phyloP scores from a whole-genome alignment of 345 rosid species.

The Cardiospermum halicacabum region DNA sequence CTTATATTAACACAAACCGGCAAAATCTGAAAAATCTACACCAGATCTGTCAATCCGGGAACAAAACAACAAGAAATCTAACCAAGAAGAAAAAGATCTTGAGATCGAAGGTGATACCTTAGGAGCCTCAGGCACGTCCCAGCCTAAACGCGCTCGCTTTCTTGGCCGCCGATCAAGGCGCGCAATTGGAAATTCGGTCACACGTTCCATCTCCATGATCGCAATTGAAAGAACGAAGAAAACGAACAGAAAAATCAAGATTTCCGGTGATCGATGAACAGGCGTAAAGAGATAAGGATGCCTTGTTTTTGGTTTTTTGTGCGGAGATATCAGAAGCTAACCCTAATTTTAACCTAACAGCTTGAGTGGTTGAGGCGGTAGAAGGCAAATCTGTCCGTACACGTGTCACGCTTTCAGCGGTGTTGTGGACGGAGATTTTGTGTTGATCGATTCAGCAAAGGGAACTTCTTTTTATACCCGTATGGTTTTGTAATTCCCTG shows the following conservation, averaged over 20 bases:
- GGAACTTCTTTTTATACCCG: neutral
- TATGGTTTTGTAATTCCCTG: neutral
- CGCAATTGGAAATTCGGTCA: conserved; percentile 58
- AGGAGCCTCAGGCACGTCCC: conserved; percentile 70
- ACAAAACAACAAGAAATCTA: conserved; percentile 1
- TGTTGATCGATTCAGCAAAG: neutral
- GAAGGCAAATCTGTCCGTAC: conserved; percentile 32
- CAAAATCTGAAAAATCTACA: neutral
- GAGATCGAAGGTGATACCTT: conserved; percentile 41
- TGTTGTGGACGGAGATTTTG: neutral
- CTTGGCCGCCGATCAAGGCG: conserved; percentile 81
- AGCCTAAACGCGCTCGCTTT: conserved; percentile 84
- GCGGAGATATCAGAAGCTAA: neutral
- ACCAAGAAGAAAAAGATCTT: neutral
- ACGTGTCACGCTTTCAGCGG: conserved; percentile 36
- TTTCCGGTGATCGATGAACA: neutral
- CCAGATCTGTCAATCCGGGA: conserved; percentile 9
- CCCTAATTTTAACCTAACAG: conserved; percentile 34
- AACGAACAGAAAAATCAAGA: neutral
- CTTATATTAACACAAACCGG: neutral
- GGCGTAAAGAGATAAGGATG: neutral
- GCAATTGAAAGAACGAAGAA: neutral
- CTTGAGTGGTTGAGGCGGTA: conserved; percentile 17
- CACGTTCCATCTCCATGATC: conserved; percentile 88
- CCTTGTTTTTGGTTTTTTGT: neutral